Evolutionary conservation across 2,329 filamentous ascomycete species (phyloP).

Genomic region (Fusarium brachygibbosum): DNA sequence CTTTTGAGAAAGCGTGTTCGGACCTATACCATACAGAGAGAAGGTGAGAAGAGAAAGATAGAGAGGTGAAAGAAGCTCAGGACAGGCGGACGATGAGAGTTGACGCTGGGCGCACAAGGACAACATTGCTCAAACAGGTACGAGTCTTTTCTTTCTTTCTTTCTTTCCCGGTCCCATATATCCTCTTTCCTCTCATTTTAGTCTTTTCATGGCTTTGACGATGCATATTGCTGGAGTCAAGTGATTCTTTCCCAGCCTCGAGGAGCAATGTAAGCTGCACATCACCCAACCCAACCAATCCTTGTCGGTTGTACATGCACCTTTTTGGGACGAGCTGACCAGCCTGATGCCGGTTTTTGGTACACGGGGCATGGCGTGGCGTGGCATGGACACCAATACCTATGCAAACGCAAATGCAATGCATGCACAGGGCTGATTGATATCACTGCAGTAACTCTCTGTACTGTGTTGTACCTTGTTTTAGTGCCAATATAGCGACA

Average conservation of each 20-base stretch:
- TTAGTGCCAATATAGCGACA: conserved; percentile 13
- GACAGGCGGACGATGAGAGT: conserved; percentile 20
- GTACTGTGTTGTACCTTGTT: conserved; percentile 7
- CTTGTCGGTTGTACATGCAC: neutral
- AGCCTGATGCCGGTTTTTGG: neutral
- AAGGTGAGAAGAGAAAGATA: neutral
- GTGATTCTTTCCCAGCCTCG: neutral
- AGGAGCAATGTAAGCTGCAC: neutral
- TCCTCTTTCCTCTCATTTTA: neutral
- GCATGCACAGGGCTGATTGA: conserved; percentile 1
- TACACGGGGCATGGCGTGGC: neutral
- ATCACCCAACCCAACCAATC: neutral
- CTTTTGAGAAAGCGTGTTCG: conserved; percentile 5
- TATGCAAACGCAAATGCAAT: conserved; percentile 3
- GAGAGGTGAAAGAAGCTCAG: neutral
- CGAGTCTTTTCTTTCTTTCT: conserved; percentile 2
- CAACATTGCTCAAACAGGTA: conserved; percentile 38
- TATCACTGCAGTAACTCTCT: conserved; percentile 2
- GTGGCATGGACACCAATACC: neutral
- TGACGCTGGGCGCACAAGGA: conserved; percentile 31
- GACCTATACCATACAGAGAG: conserved; percentile 15
- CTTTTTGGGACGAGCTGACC: conserved; percentile 5
- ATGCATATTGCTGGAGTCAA: conserved; percentile 5
- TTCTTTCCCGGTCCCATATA: no score
- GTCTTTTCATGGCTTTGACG: neutral